Conservation (phyloP, 1,139 yeast genomes). For the Candida glucosophila region DNA sequence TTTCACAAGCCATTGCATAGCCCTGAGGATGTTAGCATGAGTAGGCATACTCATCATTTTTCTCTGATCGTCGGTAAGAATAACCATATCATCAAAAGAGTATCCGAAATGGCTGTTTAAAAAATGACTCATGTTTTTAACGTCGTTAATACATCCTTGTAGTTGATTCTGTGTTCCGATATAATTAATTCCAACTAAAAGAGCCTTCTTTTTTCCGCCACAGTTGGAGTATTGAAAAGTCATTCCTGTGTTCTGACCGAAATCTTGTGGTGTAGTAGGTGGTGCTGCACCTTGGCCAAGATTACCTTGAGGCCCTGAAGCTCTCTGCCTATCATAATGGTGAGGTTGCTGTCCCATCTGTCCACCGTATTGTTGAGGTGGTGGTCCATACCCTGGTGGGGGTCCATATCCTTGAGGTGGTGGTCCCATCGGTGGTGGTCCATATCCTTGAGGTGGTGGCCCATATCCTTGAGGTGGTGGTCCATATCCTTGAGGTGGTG, state of each 20-base stretch:
- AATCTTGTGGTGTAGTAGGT: slow-evolving; percentile 25
- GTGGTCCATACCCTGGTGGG: background rate
- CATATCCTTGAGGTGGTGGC: slow-evolving; percentile 10
- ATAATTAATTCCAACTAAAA: slow-evolving; percentile 82
- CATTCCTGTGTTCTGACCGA: slow-evolving; percentile 21
- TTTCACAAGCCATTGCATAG: slow-evolving; percentile 84
- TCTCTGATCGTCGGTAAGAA: slow-evolving; percentile 68
- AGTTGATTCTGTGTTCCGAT: slow-evolving; percentile 63
- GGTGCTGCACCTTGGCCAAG: no score
- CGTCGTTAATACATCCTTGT: slow-evolving; percentile 85
- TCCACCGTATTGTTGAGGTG: background rate
- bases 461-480: no score
- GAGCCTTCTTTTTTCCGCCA: slow-evolving; percentile 70
- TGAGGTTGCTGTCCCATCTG: no score
- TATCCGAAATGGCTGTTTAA: slow-evolving; percentile 58
- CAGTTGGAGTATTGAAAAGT: slow-evolving; percentile 68
- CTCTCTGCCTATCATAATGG: no score
- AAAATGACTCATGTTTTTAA: slow-evolving; percentile 51
- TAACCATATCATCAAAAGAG: slow-evolving; percentile 69
- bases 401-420: slow-evolving; percentile 5
- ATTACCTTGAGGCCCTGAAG: no score
- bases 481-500: slow-evolving; percentile 9
- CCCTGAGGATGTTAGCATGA: slow-evolving; percentile 67
- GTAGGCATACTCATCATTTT: slow-evolving; percentile 66
- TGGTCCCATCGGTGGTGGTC: slow-evolving; percentile 9